These are phyloP conservation scores for Agaricus subrufescens DNA, from an alignment of 768 basidiomycete genomes.

Conservation along the genomic window DNA sequence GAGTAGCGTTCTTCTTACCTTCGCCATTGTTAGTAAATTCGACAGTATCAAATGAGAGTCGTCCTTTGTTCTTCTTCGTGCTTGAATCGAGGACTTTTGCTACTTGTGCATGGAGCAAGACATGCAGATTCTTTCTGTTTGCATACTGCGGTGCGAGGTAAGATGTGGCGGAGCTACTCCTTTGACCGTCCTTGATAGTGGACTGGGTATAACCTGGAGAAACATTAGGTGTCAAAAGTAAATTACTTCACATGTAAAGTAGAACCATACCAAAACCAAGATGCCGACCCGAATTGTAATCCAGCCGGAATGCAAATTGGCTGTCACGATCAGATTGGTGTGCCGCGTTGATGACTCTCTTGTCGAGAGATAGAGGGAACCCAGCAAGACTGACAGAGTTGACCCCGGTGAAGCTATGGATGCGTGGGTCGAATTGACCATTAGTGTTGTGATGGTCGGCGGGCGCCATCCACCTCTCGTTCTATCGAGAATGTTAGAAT, in stretches of 20 bases:
- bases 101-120: constrained; percentile 24
- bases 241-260: constrained; percentile 18
- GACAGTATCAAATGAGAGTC: constrained; percentile 17
- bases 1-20: neutral
- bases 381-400: constrained; percentile 25
- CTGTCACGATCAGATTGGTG: constrained; percentile 2
- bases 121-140: constrained; percentile 24
- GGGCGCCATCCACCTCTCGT: constrained; percentile 23
- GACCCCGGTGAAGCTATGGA: constrained; percentile 27
- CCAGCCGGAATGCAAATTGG: constrained; percentile 10
- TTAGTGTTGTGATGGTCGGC: constrained; percentile 27
- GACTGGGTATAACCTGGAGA: constrained; percentile 22
- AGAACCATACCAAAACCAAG: constrained; percentile 19
- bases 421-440: constrained; percentile 27
- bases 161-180: constrained; percentile 25
- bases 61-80: constrained; percentile 13
- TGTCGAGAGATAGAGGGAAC: constrained; percentile 22
- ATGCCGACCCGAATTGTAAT: constrained; percentile 11
- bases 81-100: constrained; percentile 17
- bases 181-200: constrained; percentile 22
- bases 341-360: constrained; percentile 17
- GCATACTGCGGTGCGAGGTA: constrained; percentile 23
- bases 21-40: constrained; percentile 16
- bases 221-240: neutral
- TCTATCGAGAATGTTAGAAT: constrained; percentile 10